Percentiles rank a stretch among this genome's conserved stretches.
Conservation (phyloP, 2,329 filamentous ascomycete species). For the Exophiala xenobiotica region DNA sequence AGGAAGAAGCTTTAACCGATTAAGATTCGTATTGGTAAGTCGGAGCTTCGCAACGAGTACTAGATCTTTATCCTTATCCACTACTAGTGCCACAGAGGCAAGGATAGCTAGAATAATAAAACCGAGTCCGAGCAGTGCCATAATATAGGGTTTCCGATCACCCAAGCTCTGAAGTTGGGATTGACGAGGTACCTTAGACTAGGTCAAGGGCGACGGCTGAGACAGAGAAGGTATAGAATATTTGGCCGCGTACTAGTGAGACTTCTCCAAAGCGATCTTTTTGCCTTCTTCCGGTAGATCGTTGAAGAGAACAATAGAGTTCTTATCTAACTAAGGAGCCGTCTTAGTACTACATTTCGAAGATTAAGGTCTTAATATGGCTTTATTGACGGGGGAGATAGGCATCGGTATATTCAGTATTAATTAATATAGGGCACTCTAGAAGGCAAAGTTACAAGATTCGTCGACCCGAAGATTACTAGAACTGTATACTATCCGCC, state of each 20-base stretch:
- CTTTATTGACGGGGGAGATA: not conserved
- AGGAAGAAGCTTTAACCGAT: constrained; percentile 44
- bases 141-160: constrained; percentile 19
- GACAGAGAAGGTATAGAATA: constrained; percentile 6
- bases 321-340: constrained; percentile 4
- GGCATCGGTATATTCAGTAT: not conserved
- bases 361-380: not conserved
- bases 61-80: constrained; percentile 43
- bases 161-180: not conserved
- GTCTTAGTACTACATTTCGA: not conserved
- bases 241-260: constrained; percentile 10
- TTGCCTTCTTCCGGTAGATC: constrained; percentile 20
- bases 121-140: constrained; percentile 24
- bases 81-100: constrained; percentile 30
- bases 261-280: constrained; percentile 12
- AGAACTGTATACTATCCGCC: not conserved
- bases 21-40: constrained; percentile 46
- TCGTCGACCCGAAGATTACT: not conserved
- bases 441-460: not conserved
- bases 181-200: not conserved
- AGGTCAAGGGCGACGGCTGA: not conserved
- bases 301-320: constrained; percentile 14
- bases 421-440: not conserved
- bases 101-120: constrained; percentile 29
- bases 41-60: constrained; percentile 42